phyloP scores from a whole-genome alignment of 306 rosid species.

The Prunus dulcis region DNA sequence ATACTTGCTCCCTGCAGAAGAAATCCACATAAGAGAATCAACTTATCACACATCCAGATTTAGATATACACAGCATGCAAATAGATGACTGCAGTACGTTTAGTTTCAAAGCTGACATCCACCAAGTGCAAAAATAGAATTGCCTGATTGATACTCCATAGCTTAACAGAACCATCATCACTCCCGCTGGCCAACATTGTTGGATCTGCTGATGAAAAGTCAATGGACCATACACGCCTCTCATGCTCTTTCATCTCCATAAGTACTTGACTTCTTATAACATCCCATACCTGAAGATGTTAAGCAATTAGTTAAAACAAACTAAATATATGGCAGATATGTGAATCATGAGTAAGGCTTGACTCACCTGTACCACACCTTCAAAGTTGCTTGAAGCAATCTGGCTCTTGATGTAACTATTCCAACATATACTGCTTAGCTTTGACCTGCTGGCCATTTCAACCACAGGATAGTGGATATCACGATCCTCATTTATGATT shows the following conservation, averaged over 20 bases:
- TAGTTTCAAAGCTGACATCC: conserved; percentile 97
- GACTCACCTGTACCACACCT: conserved; percentile 91
- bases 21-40: conserved; percentile 77
- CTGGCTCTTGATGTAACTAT: conserved; percentile 92
- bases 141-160: conserved; percentile 99
- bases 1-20: conserved; percentile 88
- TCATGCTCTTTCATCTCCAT: conserved; percentile 94
- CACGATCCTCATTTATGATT: conserved; percentile 75
- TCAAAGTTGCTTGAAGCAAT: conserved; percentile 98
- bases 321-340: conserved; percentile 8
- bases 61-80: conserved; percentile 48
- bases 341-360: conserved; percentile 16
- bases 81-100: conserved; percentile 87
- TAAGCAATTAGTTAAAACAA: conserved; percentile 13
- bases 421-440: conserved; percentile 96
- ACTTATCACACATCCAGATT: conserved; percentile 68
- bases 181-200: conserved; percentile 97
- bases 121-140: conserved; percentile 96
- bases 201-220: conserved; percentile 89
- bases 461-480: conserved; percentile 94
- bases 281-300: conserved; percentile 88
- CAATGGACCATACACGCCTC: conserved; percentile 93
- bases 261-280: conserved; percentile 79
- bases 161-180: conserved; percentile 92
- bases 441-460: conserved; percentile 88